Evolutionary conservation across 768 basidiomycete genomes (phyloP).

Genomic region (Boletus vinaceobasis): DNA sequence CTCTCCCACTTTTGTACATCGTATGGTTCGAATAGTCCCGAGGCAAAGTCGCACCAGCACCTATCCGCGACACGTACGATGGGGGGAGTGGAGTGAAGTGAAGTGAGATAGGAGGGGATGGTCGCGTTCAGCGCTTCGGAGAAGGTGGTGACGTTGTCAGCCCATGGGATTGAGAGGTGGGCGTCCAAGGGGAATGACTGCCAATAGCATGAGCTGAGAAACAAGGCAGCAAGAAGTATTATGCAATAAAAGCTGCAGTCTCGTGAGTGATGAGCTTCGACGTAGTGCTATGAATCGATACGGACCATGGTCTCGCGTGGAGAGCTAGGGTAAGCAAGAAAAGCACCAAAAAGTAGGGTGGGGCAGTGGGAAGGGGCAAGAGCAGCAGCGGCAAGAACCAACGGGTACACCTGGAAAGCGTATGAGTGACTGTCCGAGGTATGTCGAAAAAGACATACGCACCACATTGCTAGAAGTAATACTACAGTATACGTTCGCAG

Average conservation of each 20-base stretch:
- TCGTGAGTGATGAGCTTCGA: constrained; percentile 4
- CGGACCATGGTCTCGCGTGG: constrained; percentile 83
- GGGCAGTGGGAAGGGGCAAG: constrained; percentile 74
- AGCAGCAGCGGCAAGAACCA: constrained; percentile 81
- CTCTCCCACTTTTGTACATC: constrained; percentile 74
- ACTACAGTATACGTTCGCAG: neutral
- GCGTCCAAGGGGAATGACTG: constrained; percentile 70
- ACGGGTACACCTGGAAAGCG: constrained; percentile 66
- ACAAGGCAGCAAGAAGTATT: constrained; percentile 74
- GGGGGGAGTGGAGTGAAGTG: constrained; percentile 42
- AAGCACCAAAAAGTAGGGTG: constrained; percentile 74
- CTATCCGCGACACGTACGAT: constrained; percentile 69
- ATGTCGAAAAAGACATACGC: constrained; percentile 24
- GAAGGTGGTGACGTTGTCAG: constrained; percentile 69
- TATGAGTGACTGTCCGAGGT: neutral
- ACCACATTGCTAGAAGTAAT: constrained; percentile 48
- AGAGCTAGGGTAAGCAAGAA: constrained; percentile 75
- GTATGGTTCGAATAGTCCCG: constrained; percentile 71
- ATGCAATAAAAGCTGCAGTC: constrained; percentile 78
- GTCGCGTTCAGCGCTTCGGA: constrained; percentile 58
- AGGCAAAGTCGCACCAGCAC: constrained; percentile 82
- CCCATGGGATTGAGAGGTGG: constrained; percentile 62
- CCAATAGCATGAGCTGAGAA: constrained; percentile 88
- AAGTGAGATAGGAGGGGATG: constrained; percentile 38
- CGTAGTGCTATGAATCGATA: constrained; percentile 5